Base-by-base conservation (phyloP, 2,329 filamentous ascomycete genomes). In the Cercospora janseana region DNA sequence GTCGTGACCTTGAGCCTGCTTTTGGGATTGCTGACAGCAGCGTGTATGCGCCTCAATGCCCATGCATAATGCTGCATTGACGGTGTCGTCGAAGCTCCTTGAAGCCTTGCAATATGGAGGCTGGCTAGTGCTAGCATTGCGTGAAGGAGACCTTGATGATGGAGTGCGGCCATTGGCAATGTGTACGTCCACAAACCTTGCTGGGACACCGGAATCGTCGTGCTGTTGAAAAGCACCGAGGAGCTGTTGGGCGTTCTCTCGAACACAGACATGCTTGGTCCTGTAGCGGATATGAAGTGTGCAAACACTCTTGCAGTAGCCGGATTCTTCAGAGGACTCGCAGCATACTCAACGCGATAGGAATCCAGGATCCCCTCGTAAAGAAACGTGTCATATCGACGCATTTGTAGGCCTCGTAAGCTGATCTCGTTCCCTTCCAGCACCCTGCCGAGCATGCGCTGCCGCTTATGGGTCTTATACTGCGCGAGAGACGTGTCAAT, bases 61-160 rank as follows among this genome's bases (percentile, higher is more conserved):
- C 91, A 83, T 49, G 93, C 88, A 58, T 97, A 97, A 67, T 98
- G 93, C 63, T 93, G 91, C 63, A 93, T 80, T 0, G 91, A 92
- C 6, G 89, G 85, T 0, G 87, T 91, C 1, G 83, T 79, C 0
- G 88, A 86, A 2, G 81, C 80, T 21, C 79, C 76, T 64, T 94
- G 86, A 4, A 95, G 75, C 60, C 87, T 88, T 21, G 92, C 86
- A 62, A 96, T 91, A 63, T 97, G 92, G 32, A 96, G 72, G 67
- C 88, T 92, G 18, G 86, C 85, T 27, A 96, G 69, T 0, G 92
- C 92, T 27, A 97, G 80, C 69, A 97, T 94, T 6, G 91, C 87
- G 64, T 97, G 92, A 15, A 97, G 78, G 0, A 97, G 77, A 0
- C 86, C 88, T n/a, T 89, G 88, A 60, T 96, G 82, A 49, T 85